Conservation (phyloP, 345 rosid species). For the Heritiera fomes region DNA sequence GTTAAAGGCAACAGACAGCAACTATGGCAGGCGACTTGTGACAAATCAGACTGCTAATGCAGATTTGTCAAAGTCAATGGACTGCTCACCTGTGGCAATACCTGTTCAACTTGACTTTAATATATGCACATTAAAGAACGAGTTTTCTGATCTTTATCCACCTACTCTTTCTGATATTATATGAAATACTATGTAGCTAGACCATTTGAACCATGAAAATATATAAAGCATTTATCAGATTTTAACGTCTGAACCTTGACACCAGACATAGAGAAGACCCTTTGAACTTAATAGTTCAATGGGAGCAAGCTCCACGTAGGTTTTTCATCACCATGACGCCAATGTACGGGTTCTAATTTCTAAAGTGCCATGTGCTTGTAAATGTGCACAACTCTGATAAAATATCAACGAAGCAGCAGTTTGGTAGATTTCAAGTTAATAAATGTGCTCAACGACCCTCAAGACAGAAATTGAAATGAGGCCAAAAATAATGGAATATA, state of each 20-base stretch:
- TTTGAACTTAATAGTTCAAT: background rate
- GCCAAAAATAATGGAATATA: background rate
- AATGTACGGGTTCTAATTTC: background rate
- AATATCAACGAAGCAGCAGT: background rate
- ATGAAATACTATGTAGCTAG: too few species aligned
- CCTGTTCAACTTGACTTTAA: background rate
- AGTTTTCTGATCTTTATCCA: background rate
- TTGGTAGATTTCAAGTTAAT: background rate
- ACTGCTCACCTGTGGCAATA: background rate
- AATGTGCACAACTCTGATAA: background rate
- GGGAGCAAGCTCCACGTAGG: background rate
- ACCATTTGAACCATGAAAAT: background rate
- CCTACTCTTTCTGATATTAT: background rate
- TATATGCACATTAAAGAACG: background rate
- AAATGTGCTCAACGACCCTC: conserved; percentile 3
- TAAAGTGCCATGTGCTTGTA: background rate
- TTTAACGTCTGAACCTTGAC: background rate
- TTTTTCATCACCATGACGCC: conserved; percentile 1
- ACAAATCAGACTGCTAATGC: conserved; percentile 14
- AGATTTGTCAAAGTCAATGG: background rate
- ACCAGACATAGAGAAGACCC: background rate
- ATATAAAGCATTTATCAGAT: background rate
- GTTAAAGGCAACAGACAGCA: background rate
- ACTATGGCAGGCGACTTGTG: conserved; percentile 1
- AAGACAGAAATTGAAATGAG: background rate